phyloP scores from a whole-genome alignment of 2,329 filamentous ascomycete species.

The Hirsutella thompsonii region DNA sequence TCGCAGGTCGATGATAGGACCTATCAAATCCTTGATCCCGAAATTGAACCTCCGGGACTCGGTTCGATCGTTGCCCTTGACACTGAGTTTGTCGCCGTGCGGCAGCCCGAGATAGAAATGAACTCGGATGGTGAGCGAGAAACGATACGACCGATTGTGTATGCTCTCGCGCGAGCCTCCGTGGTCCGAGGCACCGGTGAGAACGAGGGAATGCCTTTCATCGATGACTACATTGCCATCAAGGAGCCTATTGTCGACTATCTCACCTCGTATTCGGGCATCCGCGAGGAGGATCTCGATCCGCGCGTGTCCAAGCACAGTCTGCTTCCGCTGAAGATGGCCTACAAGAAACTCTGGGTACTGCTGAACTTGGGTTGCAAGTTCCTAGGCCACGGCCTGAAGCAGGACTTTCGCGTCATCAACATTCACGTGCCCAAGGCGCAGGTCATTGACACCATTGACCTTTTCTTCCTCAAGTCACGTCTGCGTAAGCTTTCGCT shows the following conservation, averaged over 20 bases:
- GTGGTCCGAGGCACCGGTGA: constrained; percentile 72
- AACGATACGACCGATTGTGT: constrained; percentile 81
- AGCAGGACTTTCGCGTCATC: constrained; percentile 93
- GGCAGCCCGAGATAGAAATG: constrained; percentile 90
- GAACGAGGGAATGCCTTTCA: constrained; percentile 73
- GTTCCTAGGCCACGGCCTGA: constrained; percentile 87
- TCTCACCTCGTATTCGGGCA: constrained; percentile 86
- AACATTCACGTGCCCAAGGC: constrained; percentile 89
- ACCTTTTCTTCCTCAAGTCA: constrained; percentile 73
- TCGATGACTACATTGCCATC: constrained; percentile 93
- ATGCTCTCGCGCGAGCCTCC: constrained; percentile 85
- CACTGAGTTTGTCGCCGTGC: constrained; percentile 88
- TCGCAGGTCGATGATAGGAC: constrained; percentile 27
- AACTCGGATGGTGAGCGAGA: constrained; percentile 88
- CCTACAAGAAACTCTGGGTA: constrained; percentile 97
- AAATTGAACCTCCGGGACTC: constrained; percentile 53
- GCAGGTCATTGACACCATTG: constrained; percentile 89
- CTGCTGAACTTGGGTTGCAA: constrained; percentile 86
- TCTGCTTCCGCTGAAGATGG: constrained; percentile 75
- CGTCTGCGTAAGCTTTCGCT: constrained; percentile 80
- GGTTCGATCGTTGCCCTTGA: constrained; percentile 78
- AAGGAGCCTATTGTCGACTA: constrained; percentile 90
- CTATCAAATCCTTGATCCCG: constrained; percentile 43
- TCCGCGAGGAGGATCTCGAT: constrained; percentile 75
- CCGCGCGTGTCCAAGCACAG: constrained; percentile 66